Evolutionary conservation across 306 rosid species (phyloP), one percentile per base, ranked within the genome.

Genomic region (Vigna unguiculata): DNA sequence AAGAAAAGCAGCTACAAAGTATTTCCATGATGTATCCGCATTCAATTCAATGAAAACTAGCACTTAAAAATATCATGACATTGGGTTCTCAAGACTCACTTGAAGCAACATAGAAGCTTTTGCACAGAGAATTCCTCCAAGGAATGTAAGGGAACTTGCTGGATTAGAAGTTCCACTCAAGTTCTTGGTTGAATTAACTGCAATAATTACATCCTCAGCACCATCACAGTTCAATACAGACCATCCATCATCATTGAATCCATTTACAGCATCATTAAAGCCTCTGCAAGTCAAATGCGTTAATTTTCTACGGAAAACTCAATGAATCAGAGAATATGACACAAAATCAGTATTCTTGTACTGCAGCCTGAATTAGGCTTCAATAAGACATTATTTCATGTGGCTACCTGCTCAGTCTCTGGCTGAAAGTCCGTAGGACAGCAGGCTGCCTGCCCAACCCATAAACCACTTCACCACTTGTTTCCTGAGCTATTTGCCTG

Each of bases 381-480:
- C 22, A 28, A 53, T 36, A 32, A 55, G 69, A 46, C 22, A 66
- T 12, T 34, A 20, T 36, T 45, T 63, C 30, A 61, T 3, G 25
- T 28, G 55, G 36, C 57, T 69, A 91, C 99, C 99, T 88, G 90
- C 88, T 96, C 80, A 96, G 75, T 88, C 98, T 88, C 78, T 96
- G 99, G 83, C 99, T 92, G 85, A 96, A 96, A 24, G 98, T 91
- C 69, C 99, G 85, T 66, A 96, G 81, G 76, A 92, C 93, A 53
- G 99, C 97, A 11, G 99, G 99, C 89, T 96, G 99, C 82, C 97
- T 87, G 47, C 99, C 99, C 81, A 96, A 58, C 76, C 98, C 90
- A 65, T 96, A 96, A n/a, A 88, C 97, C 58, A 96, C 92, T 76
- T 96, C 99, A 52, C 99, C 99, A 67, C 99, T 91, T 13, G 96